phyloP scores from a whole-genome alignment of 1,284 basidiomycete genomes.

The Vanrija pseudolonga region DNA sequence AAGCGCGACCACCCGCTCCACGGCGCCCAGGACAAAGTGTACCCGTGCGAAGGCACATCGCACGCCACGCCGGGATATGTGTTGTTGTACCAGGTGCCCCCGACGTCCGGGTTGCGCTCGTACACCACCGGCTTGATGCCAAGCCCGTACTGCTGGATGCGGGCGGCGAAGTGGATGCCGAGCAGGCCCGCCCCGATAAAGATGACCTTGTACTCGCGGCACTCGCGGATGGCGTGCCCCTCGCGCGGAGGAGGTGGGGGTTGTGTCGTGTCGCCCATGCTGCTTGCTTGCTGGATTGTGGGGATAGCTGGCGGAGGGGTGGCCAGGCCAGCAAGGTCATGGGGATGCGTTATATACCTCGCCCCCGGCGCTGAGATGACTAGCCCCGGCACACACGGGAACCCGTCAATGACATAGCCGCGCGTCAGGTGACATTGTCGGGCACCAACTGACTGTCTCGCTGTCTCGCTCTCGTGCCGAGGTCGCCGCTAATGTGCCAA shows the following conservation, averaged over 20 bases:
- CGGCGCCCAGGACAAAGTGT: conserved; percentile 3
- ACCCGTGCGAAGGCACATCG: conserved; percentile 23
- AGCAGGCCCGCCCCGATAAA: conserved; percentile 8
- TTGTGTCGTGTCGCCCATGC: background rate
- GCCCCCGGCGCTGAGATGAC: too few species aligned
- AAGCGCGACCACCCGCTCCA: conserved; percentile 4
- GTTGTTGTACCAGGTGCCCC: conserved; percentile 25
- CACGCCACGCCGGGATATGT: conserved; percentile 31
- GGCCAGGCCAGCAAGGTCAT: too few species aligned
- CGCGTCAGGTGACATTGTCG: too few species aligned
- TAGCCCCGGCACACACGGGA: too few species aligned
- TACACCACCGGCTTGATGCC: conserved; percentile 6
- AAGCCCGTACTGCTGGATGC: conserved; percentile 7
- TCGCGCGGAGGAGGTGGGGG: background rate
- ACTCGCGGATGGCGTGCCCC: conserved; percentile 5
- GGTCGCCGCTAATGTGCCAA: too few species aligned
- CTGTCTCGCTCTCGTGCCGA: too few species aligned
- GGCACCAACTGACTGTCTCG: too few species aligned
- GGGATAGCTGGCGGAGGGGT: too few species aligned
- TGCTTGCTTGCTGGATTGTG: too few species aligned
- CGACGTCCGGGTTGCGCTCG: conserved; percentile 9
- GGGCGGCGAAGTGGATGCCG: conserved; percentile 10
- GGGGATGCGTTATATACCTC: too few species aligned
- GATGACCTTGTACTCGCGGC: conserved; percentile 11
- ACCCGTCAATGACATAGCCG: too few species aligned